Percentiles rank a stretch among this genome's conserved stretches.
Conservation (phyloP, 495 filamentous ascomycete species). For the Lasiosphaeriaceae sp. region DNA sequence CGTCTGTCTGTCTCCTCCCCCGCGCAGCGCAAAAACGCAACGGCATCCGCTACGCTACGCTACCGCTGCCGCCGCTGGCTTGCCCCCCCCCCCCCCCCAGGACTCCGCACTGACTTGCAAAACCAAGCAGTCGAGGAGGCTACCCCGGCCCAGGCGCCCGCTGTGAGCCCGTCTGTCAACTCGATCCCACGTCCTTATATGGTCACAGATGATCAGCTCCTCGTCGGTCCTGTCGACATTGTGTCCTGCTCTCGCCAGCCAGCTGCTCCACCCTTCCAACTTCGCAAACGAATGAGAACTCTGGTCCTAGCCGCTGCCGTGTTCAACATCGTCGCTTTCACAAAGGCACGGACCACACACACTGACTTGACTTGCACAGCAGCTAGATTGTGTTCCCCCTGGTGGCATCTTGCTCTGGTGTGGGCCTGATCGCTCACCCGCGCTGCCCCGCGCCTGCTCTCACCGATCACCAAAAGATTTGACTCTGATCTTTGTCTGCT, state of each 20-base stretch:
- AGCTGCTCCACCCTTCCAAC: constrained; percentile 13
- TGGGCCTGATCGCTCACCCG: constrained; percentile 24
- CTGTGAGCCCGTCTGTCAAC: neutral
- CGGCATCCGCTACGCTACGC: neutral
- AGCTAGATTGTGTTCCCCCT: constrained; percentile 26
- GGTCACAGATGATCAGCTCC: constrained; percentile 23
- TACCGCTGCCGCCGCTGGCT: constrained; percentile 8
- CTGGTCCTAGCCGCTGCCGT: constrained; percentile 42
- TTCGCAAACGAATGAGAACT: constrained; percentile 39
- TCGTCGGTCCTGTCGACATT: neutral
- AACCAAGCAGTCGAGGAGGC: constrained; percentile 3
- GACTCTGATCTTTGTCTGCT: constrained; percentile 22
- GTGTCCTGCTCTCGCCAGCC: constrained; percentile 11
- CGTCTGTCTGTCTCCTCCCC: constrained; percentile 4
- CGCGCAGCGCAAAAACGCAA: constrained; percentile 4
- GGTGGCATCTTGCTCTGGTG: constrained; percentile 20
- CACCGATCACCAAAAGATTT: constrained; percentile 24
- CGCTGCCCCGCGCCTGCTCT: constrained; percentile 23
- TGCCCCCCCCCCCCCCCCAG: constrained; percentile 13
- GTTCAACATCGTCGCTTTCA: constrained; percentile 35
- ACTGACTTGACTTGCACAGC: constrained; percentile 23
- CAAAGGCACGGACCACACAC: constrained; percentile 33
- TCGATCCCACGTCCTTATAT: constrained; percentile 6
- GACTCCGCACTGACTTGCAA: constrained; percentile 13
- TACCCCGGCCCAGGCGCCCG: neutral